Evolutionary conservation across 2,329 filamentous ascomycete species (phyloP).

Genomic region (Pseudocercospora pini-densiflorae): DNA sequence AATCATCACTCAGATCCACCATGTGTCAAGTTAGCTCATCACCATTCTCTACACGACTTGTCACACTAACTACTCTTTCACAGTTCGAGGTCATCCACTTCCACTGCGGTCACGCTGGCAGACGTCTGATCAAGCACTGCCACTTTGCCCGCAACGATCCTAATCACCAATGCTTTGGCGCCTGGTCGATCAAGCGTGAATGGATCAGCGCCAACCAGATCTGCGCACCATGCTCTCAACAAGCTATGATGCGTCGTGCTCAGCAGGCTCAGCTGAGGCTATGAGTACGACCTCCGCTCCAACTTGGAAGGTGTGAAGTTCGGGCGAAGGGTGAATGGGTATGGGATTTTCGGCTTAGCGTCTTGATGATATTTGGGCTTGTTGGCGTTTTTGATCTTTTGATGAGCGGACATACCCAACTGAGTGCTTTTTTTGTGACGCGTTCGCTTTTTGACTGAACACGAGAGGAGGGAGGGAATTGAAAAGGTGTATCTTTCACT

Average conservation of each 20-base stretch:
- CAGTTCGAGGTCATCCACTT: constrained; percentile 72
- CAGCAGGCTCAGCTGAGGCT: constrained; percentile 33
- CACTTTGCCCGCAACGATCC: constrained; percentile 76
- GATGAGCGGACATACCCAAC: constrained; percentile 35
- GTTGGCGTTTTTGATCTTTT: constrained; percentile 15
- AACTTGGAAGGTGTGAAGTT: background rate
- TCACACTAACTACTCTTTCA: background rate
- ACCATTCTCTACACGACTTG: background rate
- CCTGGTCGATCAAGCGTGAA: constrained; percentile 65
- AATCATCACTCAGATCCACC: constrained; percentile 4
- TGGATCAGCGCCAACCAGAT: constrained; percentile 61
- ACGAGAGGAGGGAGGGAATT: background rate
- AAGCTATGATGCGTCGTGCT: constrained; percentile 31
- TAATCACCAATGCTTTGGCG: constrained; percentile 69
- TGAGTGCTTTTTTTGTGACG: constrained; percentile 32
- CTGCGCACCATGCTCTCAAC: constrained; percentile 50
- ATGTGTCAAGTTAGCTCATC: constrained; percentile 36
- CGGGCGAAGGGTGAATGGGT: background rate
- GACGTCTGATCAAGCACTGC: constrained; percentile 70
- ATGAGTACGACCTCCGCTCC: constrained; percentile 1
- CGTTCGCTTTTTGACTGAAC: background rate
- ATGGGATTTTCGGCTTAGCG: constrained; percentile 6
- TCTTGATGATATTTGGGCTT: background rate
- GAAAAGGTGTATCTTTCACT: background rate
- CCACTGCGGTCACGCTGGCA: constrained; percentile 63